A percentile compares a stretch with the other conserved stretches of the same genome.
Evolutionary conservation across 345 rosid genomes (phyloP).

Genomic region (Ricinus communis): DNA sequence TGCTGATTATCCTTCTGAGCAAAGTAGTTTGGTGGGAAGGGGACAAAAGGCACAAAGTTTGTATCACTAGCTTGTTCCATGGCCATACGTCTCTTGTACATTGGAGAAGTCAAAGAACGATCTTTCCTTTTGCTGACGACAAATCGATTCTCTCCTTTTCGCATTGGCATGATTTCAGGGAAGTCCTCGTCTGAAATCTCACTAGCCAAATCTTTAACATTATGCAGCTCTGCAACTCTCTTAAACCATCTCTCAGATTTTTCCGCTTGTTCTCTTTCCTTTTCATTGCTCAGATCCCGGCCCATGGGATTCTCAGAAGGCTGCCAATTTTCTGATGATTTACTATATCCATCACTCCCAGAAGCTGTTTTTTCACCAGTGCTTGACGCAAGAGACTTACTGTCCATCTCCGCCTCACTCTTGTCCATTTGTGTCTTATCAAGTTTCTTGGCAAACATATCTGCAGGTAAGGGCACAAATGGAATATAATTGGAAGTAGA

Average conservation of each 20-base stretch:
- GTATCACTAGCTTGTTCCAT: conserved; percentile 55
- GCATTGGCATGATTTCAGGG: conserved; percentile 30
- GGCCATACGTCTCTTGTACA: conserved; percentile 56
- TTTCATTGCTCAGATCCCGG: conserved; percentile 25
- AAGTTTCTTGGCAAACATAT: conserved; percentile 68
- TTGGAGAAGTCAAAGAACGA: conserved; percentile 48
- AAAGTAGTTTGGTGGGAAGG: conserved; percentile 79
- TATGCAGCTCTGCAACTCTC: conserved; percentile 34
- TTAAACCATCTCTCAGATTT: conserved; percentile 45
- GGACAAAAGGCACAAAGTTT: conserved; percentile 74
- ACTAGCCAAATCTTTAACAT: conserved; percentile 22
- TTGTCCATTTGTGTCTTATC: conserved; percentile 33
- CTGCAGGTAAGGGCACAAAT: conserved; percentile 75
- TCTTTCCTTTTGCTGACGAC: conserved; percentile 33
- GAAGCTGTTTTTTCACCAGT: conserved; percentile 19
- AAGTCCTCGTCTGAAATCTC: conserved; percentile 29
- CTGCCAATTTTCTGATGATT: conserved; percentile 19
- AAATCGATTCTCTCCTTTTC: conserved; percentile 31
- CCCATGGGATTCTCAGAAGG: conserved; percentile 21
- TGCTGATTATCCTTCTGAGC: conserved; percentile 51
- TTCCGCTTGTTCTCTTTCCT: conserved; percentile 45
- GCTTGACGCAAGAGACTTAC: conserved; percentile 21
- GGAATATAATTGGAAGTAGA: conserved; percentile 48
- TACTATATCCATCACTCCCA: conserved; percentile 6
- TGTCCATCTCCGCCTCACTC: conserved; percentile 20